phyloP scores from a whole-genome alignment of 106 monocot genomes.

The Triglochin maritima region DNA sequence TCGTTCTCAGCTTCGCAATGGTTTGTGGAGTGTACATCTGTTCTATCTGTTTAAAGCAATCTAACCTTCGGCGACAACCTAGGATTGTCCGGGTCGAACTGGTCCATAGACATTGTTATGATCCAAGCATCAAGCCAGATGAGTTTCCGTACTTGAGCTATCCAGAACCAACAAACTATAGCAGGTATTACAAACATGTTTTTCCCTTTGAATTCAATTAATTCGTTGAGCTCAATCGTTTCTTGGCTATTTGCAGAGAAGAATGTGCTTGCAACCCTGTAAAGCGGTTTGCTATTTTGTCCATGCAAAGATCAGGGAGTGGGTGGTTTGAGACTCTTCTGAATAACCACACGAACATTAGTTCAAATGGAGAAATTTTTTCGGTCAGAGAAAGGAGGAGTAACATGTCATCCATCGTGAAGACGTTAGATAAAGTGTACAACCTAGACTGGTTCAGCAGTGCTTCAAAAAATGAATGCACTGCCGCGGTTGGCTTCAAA shows the following conservation, averaged over 20 bases:
- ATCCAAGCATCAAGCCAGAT: slow-evolving; percentile 8
- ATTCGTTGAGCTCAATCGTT: no score
- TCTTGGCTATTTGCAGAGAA: slow-evolving; percentile 23
- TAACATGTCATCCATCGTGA: slow-evolving; percentile 43
- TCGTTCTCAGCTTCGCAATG: slow-evolving; percentile 33
- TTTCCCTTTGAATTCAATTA: no score
- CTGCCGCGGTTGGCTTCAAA: slow-evolving; percentile 59
- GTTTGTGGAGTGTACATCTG: slow-evolving; percentile 48
- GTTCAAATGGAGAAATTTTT: slow-evolving; percentile 80
- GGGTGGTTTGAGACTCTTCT: slow-evolving; percentile 83
- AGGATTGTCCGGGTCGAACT: slow-evolving; percentile 6
- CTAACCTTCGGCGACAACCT: slow-evolving; percentile 4
- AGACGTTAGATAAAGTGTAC: slow-evolving; percentile 52
- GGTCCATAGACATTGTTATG: slow-evolving; percentile 19
- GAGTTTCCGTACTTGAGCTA: slow-evolving; percentile 43
- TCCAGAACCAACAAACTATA: slow-evolving; percentile 38
- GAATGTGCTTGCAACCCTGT: slow-evolving; percentile 74
- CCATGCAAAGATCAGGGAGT: slow-evolving; percentile 86
- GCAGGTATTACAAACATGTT: slow-evolving; percentile 23
- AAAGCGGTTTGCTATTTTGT: slow-evolving; percentile 57
- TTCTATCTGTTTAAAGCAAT: slow-evolving; percentile 35
- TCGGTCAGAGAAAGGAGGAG: slow-evolving; percentile 48
- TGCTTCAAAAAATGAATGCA: slow-evolving; percentile 47
- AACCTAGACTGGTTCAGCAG: slow-evolving; percentile 55
- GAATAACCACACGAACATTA: slow-evolving; percentile 70